phyloP scores from a whole-genome alignment of 805 yeast genomes.

The Sugiyamaella mastotermitis region DNA sequence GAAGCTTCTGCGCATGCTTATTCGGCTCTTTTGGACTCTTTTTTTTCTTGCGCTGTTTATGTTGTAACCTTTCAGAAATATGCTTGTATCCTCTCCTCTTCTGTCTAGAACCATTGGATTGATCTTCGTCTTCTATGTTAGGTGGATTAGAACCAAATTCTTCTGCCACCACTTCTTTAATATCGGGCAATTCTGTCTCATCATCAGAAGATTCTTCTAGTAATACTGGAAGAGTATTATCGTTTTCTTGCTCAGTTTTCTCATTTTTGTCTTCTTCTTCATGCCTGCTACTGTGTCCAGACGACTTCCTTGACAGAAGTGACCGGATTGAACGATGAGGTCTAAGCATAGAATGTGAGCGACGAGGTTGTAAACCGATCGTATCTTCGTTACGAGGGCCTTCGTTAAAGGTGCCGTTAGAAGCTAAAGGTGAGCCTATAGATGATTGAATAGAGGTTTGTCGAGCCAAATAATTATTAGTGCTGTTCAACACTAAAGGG shows the following conservation, averaged over 20 bases:
- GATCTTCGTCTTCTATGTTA: slow-evolving; percentile 5
- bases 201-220: slow-evolving; percentile 5
- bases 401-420: too few species aligned
- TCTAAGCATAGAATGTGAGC: too few species aligned
- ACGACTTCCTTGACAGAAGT: too few species aligned
- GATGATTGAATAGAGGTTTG: too few species aligned
- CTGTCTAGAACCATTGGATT: background rate
- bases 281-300: too few species aligned
- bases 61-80: slow-evolving; percentile 6
- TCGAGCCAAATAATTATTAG: too few species aligned
- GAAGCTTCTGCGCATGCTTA: slow-evolving; percentile 10
- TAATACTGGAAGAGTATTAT: slow-evolving; percentile 4
- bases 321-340: too few species aligned
- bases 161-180: slow-evolving; percentile 13
- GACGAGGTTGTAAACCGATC: too few species aligned
- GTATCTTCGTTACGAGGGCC: too few species aligned
- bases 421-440: too few species aligned
- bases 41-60: slow-evolving; percentile 2
- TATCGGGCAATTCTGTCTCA: slow-evolving; percentile 15
- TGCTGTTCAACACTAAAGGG: too few species aligned
- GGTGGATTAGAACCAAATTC: slow-evolving; percentile 12
- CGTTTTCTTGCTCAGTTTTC: background rate
- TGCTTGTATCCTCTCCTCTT: slow-evolving; percentile 15
- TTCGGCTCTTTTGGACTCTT: background rate
- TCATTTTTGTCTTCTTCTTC: too few species aligned